Evolutionary conservation across 2,329 filamentous ascomycete species (phyloP), one percentile per base, ranked within the genome.

Genomic region (Cladosporium sp.): DNA sequence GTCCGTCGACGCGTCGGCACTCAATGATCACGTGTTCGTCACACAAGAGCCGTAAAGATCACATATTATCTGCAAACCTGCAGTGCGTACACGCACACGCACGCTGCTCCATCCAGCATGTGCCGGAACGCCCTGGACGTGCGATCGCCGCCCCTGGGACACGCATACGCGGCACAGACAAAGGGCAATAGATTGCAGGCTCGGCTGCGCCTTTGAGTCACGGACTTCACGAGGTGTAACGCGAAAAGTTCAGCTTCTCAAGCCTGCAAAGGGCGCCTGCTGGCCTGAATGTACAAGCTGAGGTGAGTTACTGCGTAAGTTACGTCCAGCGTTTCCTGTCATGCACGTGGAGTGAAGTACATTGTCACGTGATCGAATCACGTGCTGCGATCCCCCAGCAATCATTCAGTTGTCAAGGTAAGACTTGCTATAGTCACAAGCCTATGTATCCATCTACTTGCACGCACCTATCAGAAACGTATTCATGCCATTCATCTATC

Each of bases 151-250:
- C 55, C 32, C 55, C 55, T 58, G 55, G 28, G 55, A 58, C 55
- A 58, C 55, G 55, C 55, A 41, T 58, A 28, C 55, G 21, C 55
- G n/a, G 55, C 55, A 58, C 55, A 58, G 55, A 58, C 55, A 58
- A 41, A 58, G 55, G 34, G 55, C 12, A 21, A 41, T 55, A 55
- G 26, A 55, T 55, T 34, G 52, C 52, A 47, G 41, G n/a, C 41
- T 21, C n/a, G 41, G 41, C 41, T 47, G 41, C n/a, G n/a, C 41
- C 10, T 47, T 24, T 24, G 41, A 47, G n/a, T 47, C 41, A 47
- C 28, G 28, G 6, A 30, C 28, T 30, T 6, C 28, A 30, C 41
- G n/a, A 21, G 11, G n/a, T 47, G 41, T 11, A 47, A 47, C 41
- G 8, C n/a, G 41, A 21, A 47, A 18, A 47, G 10, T 18, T 24